A percentile compares a stretch with the other conserved stretches of the same genome.
These are phyloP conservation scores for Zalerion maritima DNA, from an alignment of 495 filamentous ascomycete genomes.

Conservation along the genomic window DNA sequence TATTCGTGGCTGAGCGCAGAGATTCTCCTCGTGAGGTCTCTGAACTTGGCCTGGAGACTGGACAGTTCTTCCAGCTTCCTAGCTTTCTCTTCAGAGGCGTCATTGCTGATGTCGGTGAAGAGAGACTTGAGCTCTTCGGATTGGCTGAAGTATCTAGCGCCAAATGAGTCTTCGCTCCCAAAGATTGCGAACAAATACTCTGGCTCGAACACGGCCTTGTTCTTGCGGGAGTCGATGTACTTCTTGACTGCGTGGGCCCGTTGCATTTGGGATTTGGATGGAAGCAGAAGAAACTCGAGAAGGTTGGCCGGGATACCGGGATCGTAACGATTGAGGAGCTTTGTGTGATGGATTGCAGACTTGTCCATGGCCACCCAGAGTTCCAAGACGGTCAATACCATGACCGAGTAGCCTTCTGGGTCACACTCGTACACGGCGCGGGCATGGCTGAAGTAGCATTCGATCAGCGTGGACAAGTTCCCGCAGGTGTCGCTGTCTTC, in stretches of 20 bases:
- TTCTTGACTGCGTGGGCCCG: constrained; percentile 32
- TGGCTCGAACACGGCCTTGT: constrained; percentile 5
- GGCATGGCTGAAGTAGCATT: constrained; percentile 21
- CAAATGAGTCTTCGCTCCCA: constrained; percentile 25
- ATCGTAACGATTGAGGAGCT: constrained; percentile 36
- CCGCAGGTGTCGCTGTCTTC: constrained; percentile 23
- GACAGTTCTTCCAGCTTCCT: constrained; percentile 32
- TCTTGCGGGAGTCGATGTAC: constrained; percentile 27
- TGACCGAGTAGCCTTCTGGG: constrained; percentile 39
- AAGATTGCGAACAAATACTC: constrained; percentile 22
- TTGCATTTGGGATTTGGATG: constrained; percentile 31
- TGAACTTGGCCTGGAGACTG: constrained; percentile 17
- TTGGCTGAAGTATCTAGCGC: constrained; percentile 36
- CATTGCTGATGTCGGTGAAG: constrained; percentile 20
- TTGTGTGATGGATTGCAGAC: constrained; percentile 21
- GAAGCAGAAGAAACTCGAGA: constrained; percentile 36
- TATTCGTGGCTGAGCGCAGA: too few species aligned
- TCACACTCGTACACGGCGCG: constrained; percentile 20
- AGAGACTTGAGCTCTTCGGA: constrained; percentile 30
- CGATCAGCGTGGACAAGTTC: constrained; percentile 8
- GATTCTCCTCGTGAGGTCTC: constrained; percentile 13
- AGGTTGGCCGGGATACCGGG: constrained; percentile 27
- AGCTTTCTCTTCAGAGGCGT: constrained; percentile 15
- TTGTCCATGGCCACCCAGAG: constrained; percentile 50
- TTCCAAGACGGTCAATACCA: constrained; percentile 46